phyloP scores from a whole-genome alignment of 2,329 filamentous ascomycete genomes.

The Curvularia sp. region DNA sequence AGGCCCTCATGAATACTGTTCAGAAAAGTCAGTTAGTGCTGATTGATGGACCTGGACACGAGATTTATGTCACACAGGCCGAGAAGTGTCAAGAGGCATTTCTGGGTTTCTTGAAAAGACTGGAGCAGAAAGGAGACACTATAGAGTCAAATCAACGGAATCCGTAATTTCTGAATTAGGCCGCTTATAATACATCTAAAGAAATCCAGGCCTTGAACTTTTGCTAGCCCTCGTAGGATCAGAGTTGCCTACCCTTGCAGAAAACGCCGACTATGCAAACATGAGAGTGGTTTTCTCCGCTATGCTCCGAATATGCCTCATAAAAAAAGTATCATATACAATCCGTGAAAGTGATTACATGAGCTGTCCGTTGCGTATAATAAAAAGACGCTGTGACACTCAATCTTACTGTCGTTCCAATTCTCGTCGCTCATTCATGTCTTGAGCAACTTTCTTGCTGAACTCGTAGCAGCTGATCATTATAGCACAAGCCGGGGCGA shows the following conservation, averaged over 20 bases:
- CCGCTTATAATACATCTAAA: neutral
- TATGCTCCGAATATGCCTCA: conserved; percentile 14
- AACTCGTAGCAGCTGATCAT: conserved; percentile 99
- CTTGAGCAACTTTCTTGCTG: conserved; percentile 84
- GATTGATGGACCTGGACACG: conserved; percentile 42
- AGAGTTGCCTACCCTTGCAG: conserved; percentile 5
- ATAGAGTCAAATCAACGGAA: neutral
- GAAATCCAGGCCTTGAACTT: neutral
- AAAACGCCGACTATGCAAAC: conserved; percentile 18
- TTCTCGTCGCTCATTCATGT: conserved; percentile 69
- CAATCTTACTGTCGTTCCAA: conserved; percentile 27
- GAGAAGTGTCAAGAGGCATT: conserved; percentile 37
- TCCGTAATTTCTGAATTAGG: neutral
- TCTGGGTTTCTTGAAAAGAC: conserved; percentile 46
- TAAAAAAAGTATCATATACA: conserved; percentile 14
- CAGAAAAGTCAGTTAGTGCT: conserved; percentile 31
- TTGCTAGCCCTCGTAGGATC: neutral
- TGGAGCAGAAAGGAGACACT: neutral
- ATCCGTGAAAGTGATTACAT: conserved; percentile 3
- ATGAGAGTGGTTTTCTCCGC: conserved; percentile 10
- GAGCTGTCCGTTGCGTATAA: neutral
- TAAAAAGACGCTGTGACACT: neutral
- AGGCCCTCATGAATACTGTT: conserved; percentile 26
- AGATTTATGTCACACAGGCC: conserved; percentile 46
- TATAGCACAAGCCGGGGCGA: conserved; percentile 95